Evolutionary conservation across 768 basidiomycete genomes (phyloP).

Genomic region (Mycena vitilis): DNA sequence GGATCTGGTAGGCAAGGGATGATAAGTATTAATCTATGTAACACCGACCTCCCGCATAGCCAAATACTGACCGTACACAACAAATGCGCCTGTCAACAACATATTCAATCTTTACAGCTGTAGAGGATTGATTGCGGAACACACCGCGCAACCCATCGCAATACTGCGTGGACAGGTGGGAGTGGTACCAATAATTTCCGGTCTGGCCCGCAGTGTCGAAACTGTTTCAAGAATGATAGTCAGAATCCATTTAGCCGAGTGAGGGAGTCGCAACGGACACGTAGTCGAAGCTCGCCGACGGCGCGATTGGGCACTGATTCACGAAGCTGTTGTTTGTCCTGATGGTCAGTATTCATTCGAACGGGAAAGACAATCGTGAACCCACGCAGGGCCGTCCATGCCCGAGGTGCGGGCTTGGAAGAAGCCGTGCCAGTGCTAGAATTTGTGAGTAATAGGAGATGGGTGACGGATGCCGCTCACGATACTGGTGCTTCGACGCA

Average conservation of each 20-base stretch:
- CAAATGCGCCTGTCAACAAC: background rate
- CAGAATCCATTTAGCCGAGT: too few relatives aligned
- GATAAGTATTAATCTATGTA: too few relatives aligned
- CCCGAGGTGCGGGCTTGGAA: slow-evolving; percentile 8
- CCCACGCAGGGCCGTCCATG: slow-evolving; percentile 18
- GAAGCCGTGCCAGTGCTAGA: slow-evolving; percentile 3
- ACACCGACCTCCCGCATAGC: background rate
- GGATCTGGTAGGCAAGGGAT: background rate
- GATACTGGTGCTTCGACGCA: slow-evolving; percentile 43
- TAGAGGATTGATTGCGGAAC: background rate
- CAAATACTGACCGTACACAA: slow-evolving; percentile 6
- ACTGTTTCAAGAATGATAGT: background rate
- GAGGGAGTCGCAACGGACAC: background rate
- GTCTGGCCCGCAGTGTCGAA: too few relatives aligned
- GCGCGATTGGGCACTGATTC: slow-evolving; percentile 20
- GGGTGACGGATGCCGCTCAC: slow-evolving; percentile 22
- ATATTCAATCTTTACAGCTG: background rate
- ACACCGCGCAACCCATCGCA: slow-evolving; percentile 19
- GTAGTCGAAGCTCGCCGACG: slow-evolving; percentile 5
- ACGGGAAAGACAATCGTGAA: background rate
- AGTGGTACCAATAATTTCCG: slow-evolving; percentile 15
- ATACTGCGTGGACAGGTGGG: slow-evolving; percentile 20
- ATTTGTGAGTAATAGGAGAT: too few relatives aligned
- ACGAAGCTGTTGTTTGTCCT: slow-evolving; percentile 5
- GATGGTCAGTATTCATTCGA: background rate